Base-by-base conservation (phyloP, 768 basidiomycete species). In the Suillus americanus region DNA sequence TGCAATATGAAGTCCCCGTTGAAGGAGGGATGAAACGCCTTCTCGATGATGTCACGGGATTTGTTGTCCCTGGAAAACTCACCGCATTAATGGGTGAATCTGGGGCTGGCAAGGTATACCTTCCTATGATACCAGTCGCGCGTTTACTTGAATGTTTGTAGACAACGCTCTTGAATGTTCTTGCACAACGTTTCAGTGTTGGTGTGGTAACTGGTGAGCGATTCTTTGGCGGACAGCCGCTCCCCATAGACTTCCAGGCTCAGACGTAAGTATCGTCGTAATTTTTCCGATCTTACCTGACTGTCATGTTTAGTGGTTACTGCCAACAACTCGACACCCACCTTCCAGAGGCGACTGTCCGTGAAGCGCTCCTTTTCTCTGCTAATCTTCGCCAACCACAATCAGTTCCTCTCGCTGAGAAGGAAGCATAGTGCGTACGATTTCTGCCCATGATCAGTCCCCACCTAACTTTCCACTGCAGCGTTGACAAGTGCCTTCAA, bases 281-380 rank as follows among this genome's bases (percentile, higher is more conserved):
- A 28, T 12, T 14, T 28, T 30, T 12, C 18, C 57, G 20, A 25
- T 28, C 10, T 35, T 14, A 56, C 1, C 5, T 23, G 28, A n/a
- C 6, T 33, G 53, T n/a, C 20, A n/a, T 35, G 53, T 23, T 62
- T 35, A 90, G 88, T 56, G 93, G 92, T 0, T 96, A 94, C 70
- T 91, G 89, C 64, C 93, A 96, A 71, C 95, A 97, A 73, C 86
- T 85, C 78, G 92, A 94, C 69, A 90, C 89, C 0, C 94, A 95
- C 75, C 82, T 90, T 20, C 83, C 84, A 33, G 87, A 87, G 6
- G 79, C 86, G 28, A 94, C 92, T 3, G 92, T 95, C 7, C 82
- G 90, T 46, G 93, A 95, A 69, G 91, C 93, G 0, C 77, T 95
- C 5, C 76, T 85, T 41, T 90, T 93, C 76, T 94, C 92, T 7